Base-by-base conservation (phyloP, 1,139 yeast genomes). In the Spencermartinsiella ligniputridi region DNA sequence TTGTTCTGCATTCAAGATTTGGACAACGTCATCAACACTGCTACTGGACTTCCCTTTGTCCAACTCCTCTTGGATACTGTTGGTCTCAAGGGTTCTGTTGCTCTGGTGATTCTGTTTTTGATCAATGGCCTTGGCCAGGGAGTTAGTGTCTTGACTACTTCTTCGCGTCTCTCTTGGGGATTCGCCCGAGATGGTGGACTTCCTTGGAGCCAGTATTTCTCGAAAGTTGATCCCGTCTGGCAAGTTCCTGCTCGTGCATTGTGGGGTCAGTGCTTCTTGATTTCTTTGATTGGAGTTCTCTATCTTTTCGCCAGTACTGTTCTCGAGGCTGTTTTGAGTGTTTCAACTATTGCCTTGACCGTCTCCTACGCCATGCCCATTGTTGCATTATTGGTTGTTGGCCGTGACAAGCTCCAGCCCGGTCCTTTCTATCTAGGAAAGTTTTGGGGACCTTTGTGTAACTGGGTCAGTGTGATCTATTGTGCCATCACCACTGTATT, bases 131-230 rank as follows among this genome's bases (percentile, higher is more conserved):
- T 51, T 9, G 53, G 53, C 15, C 52, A 49, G 37, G 59, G 58
- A 13, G 46, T 49, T 16, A 51, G 53, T 29, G 36, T 54, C 3
- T 71, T 83, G 36, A 85, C 95, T 1, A 82, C 94, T 0, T 87
- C 90, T 2, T 83, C 94, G 2, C 76, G 95, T 71, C 76, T 84
- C 16, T 84, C 89, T 0, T 85, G 79, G 64, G 85, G 89, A 17
- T 79, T 86, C 66, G 88, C 94, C 44, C 76, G 95, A 66, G 95
- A 86, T 61, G 86, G 83, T 35, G 95, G 90, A 0, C 66, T 86
- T 39, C 95, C 95, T 0, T 78, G 70, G 54, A 75, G 77, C 48
- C 69, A 75, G 6, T 61, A 75, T 21, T 83, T 89, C 86, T 74
- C 81, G 1, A 74, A 75, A 52, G 86, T 86, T 33, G 82, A 81